phyloP scores from a whole-genome alignment of 2,329 filamentous ascomycete species.

The Oidium heveae region DNA sequence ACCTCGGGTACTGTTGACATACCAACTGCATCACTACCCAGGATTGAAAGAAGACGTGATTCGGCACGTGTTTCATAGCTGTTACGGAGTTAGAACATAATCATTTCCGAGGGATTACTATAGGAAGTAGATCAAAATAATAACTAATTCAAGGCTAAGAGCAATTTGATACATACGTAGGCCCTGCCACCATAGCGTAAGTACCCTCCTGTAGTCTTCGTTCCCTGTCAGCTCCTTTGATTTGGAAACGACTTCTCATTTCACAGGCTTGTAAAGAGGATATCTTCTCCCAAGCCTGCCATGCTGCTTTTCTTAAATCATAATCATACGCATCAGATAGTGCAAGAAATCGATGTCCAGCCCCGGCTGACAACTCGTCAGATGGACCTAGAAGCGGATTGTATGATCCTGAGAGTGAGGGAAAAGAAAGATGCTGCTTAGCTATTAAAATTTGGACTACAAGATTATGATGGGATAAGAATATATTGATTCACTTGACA shows the following conservation, averaged over 20 bases:
- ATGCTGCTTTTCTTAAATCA: constrained; percentile 4
- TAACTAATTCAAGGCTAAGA: not conserved
- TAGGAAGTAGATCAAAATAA: too few species aligned
- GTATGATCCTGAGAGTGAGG: constrained; percentile 3
- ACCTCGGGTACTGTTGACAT: constrained; percentile 49
- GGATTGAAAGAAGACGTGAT: constrained; percentile 30
- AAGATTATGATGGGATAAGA: too few species aligned
- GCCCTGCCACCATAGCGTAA: constrained; percentile 6
- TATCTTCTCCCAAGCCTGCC: constrained; percentile 4
- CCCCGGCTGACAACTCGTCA: not conserved
- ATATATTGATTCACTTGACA: not conserved
- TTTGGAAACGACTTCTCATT: too few species aligned
- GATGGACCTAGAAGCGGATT: constrained; percentile 4
- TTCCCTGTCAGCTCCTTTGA: not conserved
- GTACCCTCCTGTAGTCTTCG: constrained; percentile 4
- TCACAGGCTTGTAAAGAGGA: not conserved
- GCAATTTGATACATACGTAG: constrained; percentile 3
- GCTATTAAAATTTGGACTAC: not conserved
- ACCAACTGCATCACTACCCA: constrained; percentile 43
- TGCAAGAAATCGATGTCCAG: constrained; percentile 5
- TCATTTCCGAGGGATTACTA: too few species aligned
- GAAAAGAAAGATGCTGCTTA: constrained; percentile 5
- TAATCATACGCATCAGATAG: constrained; percentile 8
- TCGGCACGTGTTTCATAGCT: constrained; percentile 38
- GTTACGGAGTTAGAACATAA: not conserved